Evolutionary conservation across 1,284 basidiomycete genomes (phyloP), one percentile per base, ranked within the genome.

Genomic region (Austroboletus novae-zelandiae): DNA sequence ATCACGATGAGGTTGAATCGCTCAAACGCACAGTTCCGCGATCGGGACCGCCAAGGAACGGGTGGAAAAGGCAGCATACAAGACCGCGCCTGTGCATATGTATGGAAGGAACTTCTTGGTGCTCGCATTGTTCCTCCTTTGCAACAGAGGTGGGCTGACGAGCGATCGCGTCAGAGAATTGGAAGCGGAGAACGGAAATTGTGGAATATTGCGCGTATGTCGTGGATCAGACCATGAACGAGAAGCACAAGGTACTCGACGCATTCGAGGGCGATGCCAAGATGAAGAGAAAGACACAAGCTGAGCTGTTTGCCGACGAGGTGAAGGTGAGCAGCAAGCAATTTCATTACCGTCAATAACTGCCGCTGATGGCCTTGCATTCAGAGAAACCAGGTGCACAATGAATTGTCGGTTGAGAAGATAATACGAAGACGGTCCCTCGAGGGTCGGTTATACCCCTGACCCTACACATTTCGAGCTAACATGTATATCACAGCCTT

Each of bases 21-120:
- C 45, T 88, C 90, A 13, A 82, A 79, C 53, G 92, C 92, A 3
- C 80, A 85, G 56, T 82, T 89, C 62, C 79, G 91, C 51, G 92
- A 94, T 71, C 73, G 77, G 52, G 83, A 87, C 55, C 76, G 86
- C 35, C 64, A 61, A 50, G 54, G 64, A 13, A 45, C 64, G 36
- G 66, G 64, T 18, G 71, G 72, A 29, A 74, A 73, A 52, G 76
- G 74, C 32, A 81, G 70, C 50, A 66, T 82, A 43, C 80, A 88
- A 62, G 82, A 86, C 51, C 83, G 84, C 61, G 86, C 90, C 56
- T 95, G 92, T 68, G 75, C 80, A 17, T 78, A 83, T 59, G 71
- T 94, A 48, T 94, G 92, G 92, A 74, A 75, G 56, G 89, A 94
- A 64, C 78, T 95, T 60, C 81, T 91, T 58, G 83, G 91, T 92